Evolutionary conservation across 139 green algal genomes (phyloP).

Genomic region (Micromonas pusilla): DNA sequence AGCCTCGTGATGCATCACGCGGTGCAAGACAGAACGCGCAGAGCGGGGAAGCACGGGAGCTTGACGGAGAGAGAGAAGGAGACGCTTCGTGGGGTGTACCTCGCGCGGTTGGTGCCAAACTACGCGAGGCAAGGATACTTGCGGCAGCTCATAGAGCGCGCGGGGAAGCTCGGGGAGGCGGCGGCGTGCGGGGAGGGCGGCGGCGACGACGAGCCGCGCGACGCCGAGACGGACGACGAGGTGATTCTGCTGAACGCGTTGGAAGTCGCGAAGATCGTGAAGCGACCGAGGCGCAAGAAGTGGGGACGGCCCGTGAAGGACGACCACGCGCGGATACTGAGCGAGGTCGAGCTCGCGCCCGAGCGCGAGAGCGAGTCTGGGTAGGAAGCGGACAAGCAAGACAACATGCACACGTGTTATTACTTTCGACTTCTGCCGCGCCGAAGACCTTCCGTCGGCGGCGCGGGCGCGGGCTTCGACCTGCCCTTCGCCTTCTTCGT

Average conservation of each 20-base stretch:
- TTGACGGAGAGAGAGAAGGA: conserved; percentile 8
- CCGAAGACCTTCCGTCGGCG: too few species aligned
- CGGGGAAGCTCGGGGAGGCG: too few species aligned
- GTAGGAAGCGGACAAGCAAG: too few species aligned
- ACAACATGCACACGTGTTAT: too few species aligned
- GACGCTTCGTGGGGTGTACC: neutral
- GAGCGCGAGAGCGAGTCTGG: too few species aligned
- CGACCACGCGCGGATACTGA: neutral
- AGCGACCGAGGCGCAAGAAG: neutral
- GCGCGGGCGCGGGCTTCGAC: neutral
- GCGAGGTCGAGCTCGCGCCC: neutral
- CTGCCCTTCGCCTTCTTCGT: neutral
- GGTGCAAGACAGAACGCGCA: conserved; percentile 13
- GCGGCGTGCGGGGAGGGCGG: neutral
- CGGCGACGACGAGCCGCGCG: neutral
- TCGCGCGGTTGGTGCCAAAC: neutral
- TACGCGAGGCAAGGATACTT: neutral
- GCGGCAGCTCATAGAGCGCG: neutral
- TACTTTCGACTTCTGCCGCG: too few species aligned
- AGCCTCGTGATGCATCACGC: conserved; percentile 43
- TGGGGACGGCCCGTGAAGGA: neutral
- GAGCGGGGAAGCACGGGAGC: neutral
- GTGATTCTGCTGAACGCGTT: neutral
- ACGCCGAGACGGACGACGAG: neutral
- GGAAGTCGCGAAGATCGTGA: neutral